These are phyloP conservation scores for Mycocentrospora acerina DNA, from an alignment of 2,329 filamentous ascomycete species.

Conservation along the genomic window DNA sequence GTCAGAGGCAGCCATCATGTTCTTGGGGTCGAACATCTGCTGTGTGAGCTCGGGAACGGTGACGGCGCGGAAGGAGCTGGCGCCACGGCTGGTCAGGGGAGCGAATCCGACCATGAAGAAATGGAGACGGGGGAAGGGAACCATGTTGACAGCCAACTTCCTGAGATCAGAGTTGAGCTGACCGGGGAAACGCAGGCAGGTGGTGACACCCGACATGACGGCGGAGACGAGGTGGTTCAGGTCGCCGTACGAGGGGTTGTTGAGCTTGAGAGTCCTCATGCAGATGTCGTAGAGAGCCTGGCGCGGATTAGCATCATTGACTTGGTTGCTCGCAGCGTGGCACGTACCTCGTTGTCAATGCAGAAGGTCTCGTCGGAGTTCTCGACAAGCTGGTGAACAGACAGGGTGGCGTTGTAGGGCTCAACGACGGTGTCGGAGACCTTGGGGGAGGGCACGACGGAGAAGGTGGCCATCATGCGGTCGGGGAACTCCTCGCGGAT, in stretches of 20 bases:
- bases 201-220: conserved; percentile 99
- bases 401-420: conserved; percentile 99
- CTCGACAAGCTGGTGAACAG: conserved; percentile 98
- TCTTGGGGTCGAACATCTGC: conserved; percentile 99
- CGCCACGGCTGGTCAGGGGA: conserved; percentile 89
- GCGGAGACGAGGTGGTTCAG: conserved; percentile 99
- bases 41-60: conserved; percentile 98
- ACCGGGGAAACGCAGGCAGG: conserved; percentile 97
- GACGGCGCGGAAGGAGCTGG: conserved; percentile 95
- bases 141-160: conserved; percentile 99
- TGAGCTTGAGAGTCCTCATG: conserved; percentile 99
- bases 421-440: conserved; percentile 99
- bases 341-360: conserved; percentile 89
- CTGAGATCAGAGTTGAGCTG: conserved; percentile 99
- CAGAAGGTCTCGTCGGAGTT: conserved; percentile 99
- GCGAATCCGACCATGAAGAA: conserved; percentile 99
- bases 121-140: conserved; percentile 99
- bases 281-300: conserved; percentile 98
- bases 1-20: conserved; percentile 99
- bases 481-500: conserved; percentile 99
- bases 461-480: conserved; percentile 99
- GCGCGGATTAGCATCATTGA: conserved; percentile 10
- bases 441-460: conserved; percentile 97
- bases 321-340: background rate
- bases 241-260: conserved; percentile 97